Percentiles rank a stretch among this genome's conserved stretches.
Conservation (phyloP, 495 filamentous ascomycete genomes). For the Rhypophila decipiens region DNA sequence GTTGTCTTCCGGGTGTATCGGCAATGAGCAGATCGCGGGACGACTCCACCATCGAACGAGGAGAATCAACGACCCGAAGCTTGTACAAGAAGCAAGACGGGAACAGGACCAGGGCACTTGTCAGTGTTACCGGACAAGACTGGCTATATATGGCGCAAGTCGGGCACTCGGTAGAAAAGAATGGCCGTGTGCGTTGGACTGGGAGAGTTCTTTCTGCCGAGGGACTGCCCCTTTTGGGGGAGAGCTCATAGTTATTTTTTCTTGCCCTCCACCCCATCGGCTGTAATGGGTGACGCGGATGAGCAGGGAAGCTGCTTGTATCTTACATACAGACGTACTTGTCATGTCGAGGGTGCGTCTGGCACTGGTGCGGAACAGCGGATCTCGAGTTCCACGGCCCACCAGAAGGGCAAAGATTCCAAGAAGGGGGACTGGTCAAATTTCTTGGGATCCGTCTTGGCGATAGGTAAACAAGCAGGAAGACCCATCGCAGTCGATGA, state of each 20-base stretch:
- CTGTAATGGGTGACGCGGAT: neutral
- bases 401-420: too few relatives aligned
- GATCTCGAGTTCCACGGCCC: too few relatives aligned
- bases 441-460: too few relatives aligned
- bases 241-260: neutral
- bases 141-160: neutral
- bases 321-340: neutral
- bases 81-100: neutral
- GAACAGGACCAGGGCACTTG: neutral
- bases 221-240: neutral
- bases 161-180: neutral
- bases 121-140: neutral
- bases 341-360: too few relatives aligned
- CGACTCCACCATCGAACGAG: neutral
- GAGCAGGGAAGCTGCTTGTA: neutral
- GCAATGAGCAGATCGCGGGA: neutral
- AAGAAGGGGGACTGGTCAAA: too few relatives aligned
- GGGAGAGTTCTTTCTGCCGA: neutral
- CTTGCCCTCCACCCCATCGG: neutral
- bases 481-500: too few relatives aligned
- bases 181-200: too few relatives aligned
- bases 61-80: neutral
- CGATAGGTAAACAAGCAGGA: too few relatives aligned
- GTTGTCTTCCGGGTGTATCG: neutral
- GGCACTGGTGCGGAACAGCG: too few relatives aligned